These are phyloP conservation scores for Chrysosphaeria jannelii DNA, from an alignment of 2,329 filamentous ascomycete genomes.

Conservation along the genomic window DNA sequence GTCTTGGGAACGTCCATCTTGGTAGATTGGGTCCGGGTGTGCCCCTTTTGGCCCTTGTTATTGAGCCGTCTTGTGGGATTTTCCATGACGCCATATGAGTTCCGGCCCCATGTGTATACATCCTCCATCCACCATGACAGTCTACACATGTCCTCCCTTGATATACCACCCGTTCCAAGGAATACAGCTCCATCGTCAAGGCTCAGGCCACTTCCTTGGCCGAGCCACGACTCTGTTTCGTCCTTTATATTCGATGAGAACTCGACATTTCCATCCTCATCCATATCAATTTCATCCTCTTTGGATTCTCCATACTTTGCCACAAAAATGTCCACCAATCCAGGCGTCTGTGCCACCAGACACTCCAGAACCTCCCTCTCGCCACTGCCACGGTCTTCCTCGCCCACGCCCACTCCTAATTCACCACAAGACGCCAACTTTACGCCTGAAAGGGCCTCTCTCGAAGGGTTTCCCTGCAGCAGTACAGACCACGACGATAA, in stretches of 20 bases:
- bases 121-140: slow-evolving; percentile 70
- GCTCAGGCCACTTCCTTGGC: slow-evolving; percentile 32
- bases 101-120: slow-evolving; percentile 54
- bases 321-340: slow-evolving; percentile 65
- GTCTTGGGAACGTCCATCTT: neutral
- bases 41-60: slow-evolving; percentile 3
- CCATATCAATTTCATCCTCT: slow-evolving; percentile 6
- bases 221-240: slow-evolving; percentile 29
- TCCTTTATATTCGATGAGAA: neutral
- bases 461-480: slow-evolving; percentile 63
- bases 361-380: slow-evolving; percentile 82
- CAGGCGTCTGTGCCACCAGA: slow-evolving; percentile 50
- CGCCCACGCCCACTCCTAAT: slow-evolving; percentile 75
- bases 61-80: slow-evolving; percentile 31
- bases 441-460: slow-evolving; percentile 50
- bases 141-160: slow-evolving; percentile 37
- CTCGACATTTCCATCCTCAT: neutral
- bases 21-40: neutral
- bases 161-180: slow-evolving; percentile 45
- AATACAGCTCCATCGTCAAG: slow-evolving; percentile 68
- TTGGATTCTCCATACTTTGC: slow-evolving; percentile 37
- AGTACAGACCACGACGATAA: slow-evolving; percentile 61
- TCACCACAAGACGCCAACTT: slow-evolving; percentile 78
- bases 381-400: slow-evolving; percentile 81
- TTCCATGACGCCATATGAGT: slow-evolving; percentile 60